These are phyloP conservation scores for Begonia masoniana DNA, from an alignment of 306 rosid genomes.

Conservation along the genomic window DNA sequence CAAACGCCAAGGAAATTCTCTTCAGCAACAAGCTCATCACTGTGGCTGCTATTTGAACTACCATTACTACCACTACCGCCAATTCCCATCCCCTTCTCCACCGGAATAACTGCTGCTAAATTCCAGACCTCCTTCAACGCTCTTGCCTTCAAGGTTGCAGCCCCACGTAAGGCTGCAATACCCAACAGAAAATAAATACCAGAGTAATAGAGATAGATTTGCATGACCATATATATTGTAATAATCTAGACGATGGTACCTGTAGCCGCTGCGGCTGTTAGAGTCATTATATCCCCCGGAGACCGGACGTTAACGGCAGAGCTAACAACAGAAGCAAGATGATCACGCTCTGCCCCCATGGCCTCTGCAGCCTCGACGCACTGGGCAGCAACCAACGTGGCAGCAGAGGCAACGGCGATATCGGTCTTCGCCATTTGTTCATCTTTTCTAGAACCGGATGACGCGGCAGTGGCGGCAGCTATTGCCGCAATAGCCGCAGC, in stretches of 20 bases:
- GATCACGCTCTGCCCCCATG: conserved; percentile 81
- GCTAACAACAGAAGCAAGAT: conserved; percentile 61
- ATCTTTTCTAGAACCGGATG: conserved; percentile 50
- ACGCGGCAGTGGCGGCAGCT: conserved; percentile 73
- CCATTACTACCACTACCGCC: conserved; percentile 27
- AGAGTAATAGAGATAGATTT: not conserved
- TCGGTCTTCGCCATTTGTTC: conserved; percentile 70
- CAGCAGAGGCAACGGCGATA: conserved; percentile 91
- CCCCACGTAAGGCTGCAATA: conserved; percentile 79
- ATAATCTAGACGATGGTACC: not conserved
- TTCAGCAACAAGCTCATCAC: conserved; percentile 70
- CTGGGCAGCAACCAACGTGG: conserved; percentile 85
- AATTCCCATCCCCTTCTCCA: conserved; percentile 56
- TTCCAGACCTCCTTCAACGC: conserved; percentile 93
- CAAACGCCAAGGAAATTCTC: conserved; percentile 79
- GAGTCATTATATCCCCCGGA: conserved; percentile 73
- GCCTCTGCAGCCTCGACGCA: conserved; percentile 93
- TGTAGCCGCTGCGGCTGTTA: conserved; percentile 88
- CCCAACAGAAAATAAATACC: not conserved
- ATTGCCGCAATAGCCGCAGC: conserved; percentile 80
- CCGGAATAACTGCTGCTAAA: conserved; percentile 83
- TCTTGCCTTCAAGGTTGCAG: conserved; percentile 96
- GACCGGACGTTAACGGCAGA: conserved; percentile 89
- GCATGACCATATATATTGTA: not conserved
- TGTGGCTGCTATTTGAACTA: conserved; percentile 52